Percentiles rank a stretch among this genome's conserved stretches.
These are phyloP conservation scores for Dictyostelium purpureum DNA, from an alignment of 78 protist species.

Conservation along the genomic window DNA sequence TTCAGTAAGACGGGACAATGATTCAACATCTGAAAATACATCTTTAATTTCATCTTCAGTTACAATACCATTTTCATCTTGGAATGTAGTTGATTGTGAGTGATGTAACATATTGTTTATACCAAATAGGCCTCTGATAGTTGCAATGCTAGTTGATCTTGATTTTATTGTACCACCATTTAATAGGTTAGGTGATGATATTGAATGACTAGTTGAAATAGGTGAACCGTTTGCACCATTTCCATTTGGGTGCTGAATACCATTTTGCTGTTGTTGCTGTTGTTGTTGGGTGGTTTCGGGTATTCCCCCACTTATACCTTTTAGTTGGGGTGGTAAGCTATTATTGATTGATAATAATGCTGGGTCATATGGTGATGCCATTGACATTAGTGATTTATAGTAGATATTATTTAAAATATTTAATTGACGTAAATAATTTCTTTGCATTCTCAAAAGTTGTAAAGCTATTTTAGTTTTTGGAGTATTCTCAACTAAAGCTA, in stretches of 20 bases:
- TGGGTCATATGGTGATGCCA: constrained; percentile 54
- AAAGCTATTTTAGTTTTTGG: constrained; percentile 45
- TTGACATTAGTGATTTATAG: constrained; percentile 30
- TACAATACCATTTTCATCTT: background rate
- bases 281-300: background rate
- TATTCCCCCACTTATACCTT: background rate
- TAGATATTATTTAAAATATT: constrained; percentile 38
- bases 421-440: constrained; percentile 57
- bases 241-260: background rate
- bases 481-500: constrained; percentile 41
- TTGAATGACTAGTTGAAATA: background rate
- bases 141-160: constrained; percentile 22
- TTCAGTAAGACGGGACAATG: constrained; percentile 9
- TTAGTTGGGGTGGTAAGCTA: background rate
- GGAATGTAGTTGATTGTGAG: background rate
- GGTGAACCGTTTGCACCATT: background rate
- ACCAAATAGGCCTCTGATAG: constrained; percentile 64
- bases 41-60: constrained; percentile 65
- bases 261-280: background rate
- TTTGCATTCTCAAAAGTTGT: constrained; percentile 38
- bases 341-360: background rate
- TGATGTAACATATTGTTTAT: constrained; percentile 4
- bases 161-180: background rate
- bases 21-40: constrained; percentile 23
- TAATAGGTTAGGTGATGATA: constrained; percentile 29